These are phyloP conservation scores for Penicillium ucsense DNA, from an alignment of 495 filamentous ascomycete species.

Conservation along the genomic window DNA sequence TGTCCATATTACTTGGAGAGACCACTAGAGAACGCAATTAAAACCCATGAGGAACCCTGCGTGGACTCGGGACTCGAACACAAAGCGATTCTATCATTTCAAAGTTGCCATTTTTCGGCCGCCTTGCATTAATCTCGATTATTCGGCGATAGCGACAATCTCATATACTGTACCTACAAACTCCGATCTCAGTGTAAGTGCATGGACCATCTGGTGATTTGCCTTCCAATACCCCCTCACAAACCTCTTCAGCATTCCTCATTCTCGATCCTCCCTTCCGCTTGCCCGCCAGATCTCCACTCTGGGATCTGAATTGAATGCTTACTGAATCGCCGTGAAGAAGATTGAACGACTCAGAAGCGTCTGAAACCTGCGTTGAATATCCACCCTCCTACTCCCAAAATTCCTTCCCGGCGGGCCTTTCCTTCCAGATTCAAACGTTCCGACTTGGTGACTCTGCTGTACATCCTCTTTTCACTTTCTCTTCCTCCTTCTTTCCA, in stretches of 20 bases:
- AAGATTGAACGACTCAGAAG: background rate
- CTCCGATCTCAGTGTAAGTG: slow-evolving; percentile 20
- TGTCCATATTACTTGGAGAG: no score
- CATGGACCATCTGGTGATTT: background rate
- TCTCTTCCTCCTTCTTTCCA: background rate
- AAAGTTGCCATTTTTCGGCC: slow-evolving; percentile 13
- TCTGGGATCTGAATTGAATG: background rate
- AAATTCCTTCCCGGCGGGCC: no score
- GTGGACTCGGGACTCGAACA: slow-evolving; percentile 13
- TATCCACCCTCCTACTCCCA: no score
- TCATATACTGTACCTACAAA: no score
- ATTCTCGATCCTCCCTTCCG: background rate
- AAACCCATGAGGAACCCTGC: slow-evolving; percentile 19
- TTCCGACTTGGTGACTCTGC: no score
- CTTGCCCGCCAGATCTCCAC: background rate
- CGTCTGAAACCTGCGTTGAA: background rate
- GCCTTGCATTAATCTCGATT: slow-evolving; percentile 25
- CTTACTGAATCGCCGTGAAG: background rate
- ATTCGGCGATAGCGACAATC: background rate
- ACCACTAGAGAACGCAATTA: background rate
- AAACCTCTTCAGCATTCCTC: background rate
- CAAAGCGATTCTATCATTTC: slow-evolving; percentile 8
- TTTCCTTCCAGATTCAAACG: no score
- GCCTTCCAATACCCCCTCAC: background rate
- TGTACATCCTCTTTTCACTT: background rate